Conservation (phyloP, 345 rosid species). For the Punica granatum region DNA sequence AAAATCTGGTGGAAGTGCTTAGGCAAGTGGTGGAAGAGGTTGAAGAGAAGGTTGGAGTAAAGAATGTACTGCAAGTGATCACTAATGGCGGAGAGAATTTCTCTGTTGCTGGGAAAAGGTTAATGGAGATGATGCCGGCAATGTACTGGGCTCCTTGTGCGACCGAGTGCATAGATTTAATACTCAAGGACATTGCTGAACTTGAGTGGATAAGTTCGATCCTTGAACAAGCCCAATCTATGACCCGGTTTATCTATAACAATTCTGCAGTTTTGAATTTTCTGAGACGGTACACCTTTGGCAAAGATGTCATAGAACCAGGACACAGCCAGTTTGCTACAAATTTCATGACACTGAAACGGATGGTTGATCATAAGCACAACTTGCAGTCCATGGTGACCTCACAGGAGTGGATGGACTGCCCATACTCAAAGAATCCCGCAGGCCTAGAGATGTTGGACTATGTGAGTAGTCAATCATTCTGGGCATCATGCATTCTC, state of each 20-base stretch:
- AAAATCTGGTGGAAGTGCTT: conserved; percentile 46
- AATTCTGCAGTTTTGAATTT: conserved; percentile 63
- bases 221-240: conserved; percentile 66
- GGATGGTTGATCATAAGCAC: conserved; percentile 51
- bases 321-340: conserved; percentile 57
- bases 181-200: conserved; percentile 64
- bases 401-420: conserved; percentile 83
- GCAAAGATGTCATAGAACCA: conserved; percentile 66
- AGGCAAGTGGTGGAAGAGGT: conserved; percentile 74
- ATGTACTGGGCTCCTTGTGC: conserved; percentile 92
- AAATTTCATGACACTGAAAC: conserved; percentile 53
- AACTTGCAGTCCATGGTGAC: conserved; percentile 77
- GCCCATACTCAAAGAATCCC: conserved; percentile 53
- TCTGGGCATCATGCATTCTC: conserved; percentile 63
- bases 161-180: conserved; percentile 53
- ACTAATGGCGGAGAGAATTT: conserved; percentile 57
- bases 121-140: conserved; percentile 56
- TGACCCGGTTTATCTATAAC: conserved; percentile 77
- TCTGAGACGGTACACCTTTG: conserved; percentile 56
- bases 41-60: conserved; percentile 62
- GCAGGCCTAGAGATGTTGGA: conserved; percentile 67
- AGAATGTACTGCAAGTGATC: conserved; percentile 74
- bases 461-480: conserved; percentile 48
- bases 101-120: conserved; percentile 41
- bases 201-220: conserved; percentile 55